Evolutionary conservation across 169 alveolate species (phyloP).

Genomic region (Neospora caninum): DNA sequence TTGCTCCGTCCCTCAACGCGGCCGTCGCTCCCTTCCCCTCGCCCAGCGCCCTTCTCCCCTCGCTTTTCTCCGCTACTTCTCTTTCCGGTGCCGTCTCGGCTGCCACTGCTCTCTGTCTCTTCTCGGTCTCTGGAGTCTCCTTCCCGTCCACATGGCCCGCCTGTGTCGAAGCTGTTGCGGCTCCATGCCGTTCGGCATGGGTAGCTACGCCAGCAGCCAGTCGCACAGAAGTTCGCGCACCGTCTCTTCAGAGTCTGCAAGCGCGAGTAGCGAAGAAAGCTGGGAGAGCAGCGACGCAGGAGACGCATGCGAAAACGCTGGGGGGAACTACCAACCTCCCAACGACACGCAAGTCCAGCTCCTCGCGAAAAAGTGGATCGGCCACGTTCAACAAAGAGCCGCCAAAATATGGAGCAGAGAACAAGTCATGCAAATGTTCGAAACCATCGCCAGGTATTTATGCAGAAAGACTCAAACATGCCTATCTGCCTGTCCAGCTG

Average conservation of each 20-base stretch:
- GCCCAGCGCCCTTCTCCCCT: too few species aligned
- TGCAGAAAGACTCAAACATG: neutral
- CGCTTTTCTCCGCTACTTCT: neutral
- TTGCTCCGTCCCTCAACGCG: too few species aligned
- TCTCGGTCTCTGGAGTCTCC: neutral
- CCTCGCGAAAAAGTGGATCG: constrained; percentile 61
- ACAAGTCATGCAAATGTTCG: constrained; percentile 42
- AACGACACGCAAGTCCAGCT: constrained; percentile 52
- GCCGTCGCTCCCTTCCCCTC: too few species aligned
- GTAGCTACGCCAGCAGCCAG: neutral
- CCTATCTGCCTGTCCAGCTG: neutral
- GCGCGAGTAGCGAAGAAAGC: constrained; percentile 25
- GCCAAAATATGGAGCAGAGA: constrained; percentile 66
- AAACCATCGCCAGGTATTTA: constrained; percentile 50
- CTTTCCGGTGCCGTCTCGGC: too few species aligned
- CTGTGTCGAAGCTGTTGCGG: constrained; percentile 42
- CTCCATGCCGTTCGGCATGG: constrained; percentile 38
- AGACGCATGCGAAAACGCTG: neutral
- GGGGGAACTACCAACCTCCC: constrained; percentile 40
- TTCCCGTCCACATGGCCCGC: neutral
- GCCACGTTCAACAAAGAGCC: constrained; percentile 59
- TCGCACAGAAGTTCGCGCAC: neutral
- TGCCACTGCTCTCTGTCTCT: neutral
- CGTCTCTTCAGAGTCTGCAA: neutral
- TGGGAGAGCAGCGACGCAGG: constrained; percentile 43